These are phyloP conservation scores for Fusarium udum DNA, from an alignment of 2,329 filamentous ascomycete genomes.

Conservation along the genomic window DNA sequence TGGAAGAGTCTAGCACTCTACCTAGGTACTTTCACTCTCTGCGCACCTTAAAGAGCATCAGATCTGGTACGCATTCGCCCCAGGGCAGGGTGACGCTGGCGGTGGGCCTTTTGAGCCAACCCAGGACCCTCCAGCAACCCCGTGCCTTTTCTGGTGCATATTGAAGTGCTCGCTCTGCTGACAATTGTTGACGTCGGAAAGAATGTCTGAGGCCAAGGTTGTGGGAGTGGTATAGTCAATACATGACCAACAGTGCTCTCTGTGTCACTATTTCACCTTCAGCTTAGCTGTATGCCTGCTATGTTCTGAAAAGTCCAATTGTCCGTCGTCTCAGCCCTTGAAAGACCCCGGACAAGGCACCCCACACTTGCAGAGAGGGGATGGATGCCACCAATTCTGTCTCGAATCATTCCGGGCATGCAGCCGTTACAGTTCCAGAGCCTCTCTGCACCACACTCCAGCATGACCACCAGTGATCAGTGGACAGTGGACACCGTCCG, in stretches of 20 bases:
- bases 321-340: slow-evolving; percentile 11
- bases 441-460: slow-evolving; percentile 29
- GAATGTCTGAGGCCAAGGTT: not conserved
- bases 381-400: slow-evolving; percentile 25
- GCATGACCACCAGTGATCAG: slow-evolving; percentile 3
- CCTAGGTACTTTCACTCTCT: not conserved
- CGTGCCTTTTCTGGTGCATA: slow-evolving; percentile 27
- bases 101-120: slow-evolving; percentile 34
- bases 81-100: slow-evolving; percentile 33
- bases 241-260: not conserved
- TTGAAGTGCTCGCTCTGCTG: slow-evolving; percentile 15
- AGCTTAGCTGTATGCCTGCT: not conserved
- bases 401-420: slow-evolving; percentile 29
- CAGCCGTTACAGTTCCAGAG: slow-evolving; percentile 35
- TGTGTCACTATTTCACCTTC: not conserved
- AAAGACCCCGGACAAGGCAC: slow-evolving; percentile 27
- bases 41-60: slow-evolving; percentile 9
- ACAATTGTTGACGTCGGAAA: not conserved
- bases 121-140: slow-evolving; percentile 36
- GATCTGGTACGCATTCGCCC: slow-evolving; percentile 32
- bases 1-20: slow-evolving; percentile 27
- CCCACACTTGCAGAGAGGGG: slow-evolving; percentile 21
- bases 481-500: slow-evolving; percentile 6
- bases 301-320: not conserved
- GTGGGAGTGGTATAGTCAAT: not conserved